Evolutionary conservation across 371 early-diverging fungal genomes (phyloP), one percentile per base, ranked within the genome.

Genomic region (Coemansia sp.): DNA sequence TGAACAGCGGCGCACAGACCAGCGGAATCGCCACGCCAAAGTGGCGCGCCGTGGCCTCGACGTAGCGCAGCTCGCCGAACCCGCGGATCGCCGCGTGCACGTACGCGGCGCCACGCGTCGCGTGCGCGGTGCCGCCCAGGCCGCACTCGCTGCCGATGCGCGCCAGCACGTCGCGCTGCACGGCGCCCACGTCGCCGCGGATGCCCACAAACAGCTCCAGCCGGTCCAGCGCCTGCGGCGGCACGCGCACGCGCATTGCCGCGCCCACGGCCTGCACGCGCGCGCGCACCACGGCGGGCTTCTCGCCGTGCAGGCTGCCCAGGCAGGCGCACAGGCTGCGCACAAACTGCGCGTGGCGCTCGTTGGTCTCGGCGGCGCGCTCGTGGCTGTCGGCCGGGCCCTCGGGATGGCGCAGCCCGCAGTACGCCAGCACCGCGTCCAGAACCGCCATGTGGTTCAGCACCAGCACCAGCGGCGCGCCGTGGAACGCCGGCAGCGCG

Each of bases 401-500:
- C 61, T 65, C 61, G 8, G 68, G 67, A n/a, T 67, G 72, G 57
- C 68, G 42, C 16, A 72, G 52, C 12, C 72, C 72, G 43, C 74
- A 72, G 62, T 54, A 72, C 1, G 69, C 72, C 65, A 81, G 59
- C 63, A 82, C 49, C 66, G 79, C 63, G 69, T 75, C 62, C 58
- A 71, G 64, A 20, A 80, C 30, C 70, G 77, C 9, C 62, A 61
- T 57, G 62, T 77, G 61, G 72, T 78, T 55, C 31, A 68, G 35
- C 62, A 76, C 50, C 55, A 79, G 57, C 36, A 60, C 56, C 1
- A 59, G 38, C 6, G 67, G 59, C 45, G 56, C 50, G 1, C 50
- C 52, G 20, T 84, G 83, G 53, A 88, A 85, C 5, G 89, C 84
- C 5, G 91, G 90, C 30, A 92, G 77, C 43, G 85, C 89, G 56